phyloP scores from a whole-genome alignment of 441 rosid genomes.

The Breynia disticha region DNA sequence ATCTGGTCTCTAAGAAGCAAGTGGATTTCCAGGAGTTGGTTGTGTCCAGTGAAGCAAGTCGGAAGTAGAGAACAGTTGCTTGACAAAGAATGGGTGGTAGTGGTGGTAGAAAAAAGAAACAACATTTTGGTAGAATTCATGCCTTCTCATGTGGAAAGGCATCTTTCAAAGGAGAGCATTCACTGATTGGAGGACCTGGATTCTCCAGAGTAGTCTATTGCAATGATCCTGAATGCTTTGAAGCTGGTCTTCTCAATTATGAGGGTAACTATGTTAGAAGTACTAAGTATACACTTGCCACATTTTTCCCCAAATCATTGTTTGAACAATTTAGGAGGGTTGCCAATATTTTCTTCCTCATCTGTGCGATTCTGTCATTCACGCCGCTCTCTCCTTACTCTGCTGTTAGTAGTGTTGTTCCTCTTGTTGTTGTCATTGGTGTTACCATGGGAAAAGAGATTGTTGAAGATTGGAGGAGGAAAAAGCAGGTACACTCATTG shows the following conservation, averaged over 20 bases:
- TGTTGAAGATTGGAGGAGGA: slow-evolving; percentile 82
- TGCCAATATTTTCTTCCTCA: slow-evolving; percentile 80
- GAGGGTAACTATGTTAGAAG: slow-evolving; percentile 59
- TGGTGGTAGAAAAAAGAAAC: slow-evolving; percentile 45
- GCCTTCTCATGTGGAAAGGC: slow-evolving; percentile 61
- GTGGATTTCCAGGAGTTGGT: not conserved
- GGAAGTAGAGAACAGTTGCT: not conserved
- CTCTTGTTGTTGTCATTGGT: slow-evolving; percentile 66
- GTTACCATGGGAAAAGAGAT: slow-evolving; percentile 86
- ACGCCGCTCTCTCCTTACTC: slow-evolving; percentile 77
- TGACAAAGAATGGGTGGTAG: slow-evolving; percentile 25
- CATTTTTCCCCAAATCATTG: slow-evolving; percentile 77
- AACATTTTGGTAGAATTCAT: slow-evolving; percentile 57
- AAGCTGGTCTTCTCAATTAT: slow-evolving; percentile 42
- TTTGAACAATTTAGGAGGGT: slow-evolving; percentile 96
- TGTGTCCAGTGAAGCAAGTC: slow-evolving; percentile 3
- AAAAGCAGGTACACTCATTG: slow-evolving; percentile 50
- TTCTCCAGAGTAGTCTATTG: slow-evolving; percentile 78
- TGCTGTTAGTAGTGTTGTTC: slow-evolving; percentile 62
- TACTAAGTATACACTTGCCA: slow-evolving; percentile 67
- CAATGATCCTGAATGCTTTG: slow-evolving; percentile 65
- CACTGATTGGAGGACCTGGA: slow-evolving; percentile 90
- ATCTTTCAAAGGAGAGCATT: slow-evolving; percentile 60
- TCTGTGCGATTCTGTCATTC: slow-evolving; percentile 69
- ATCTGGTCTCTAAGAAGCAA: not conserved